phyloP scores from a whole-genome alignment of 2,329 filamentous ascomycete genomes.

The Penicillium sp. region DNA sequence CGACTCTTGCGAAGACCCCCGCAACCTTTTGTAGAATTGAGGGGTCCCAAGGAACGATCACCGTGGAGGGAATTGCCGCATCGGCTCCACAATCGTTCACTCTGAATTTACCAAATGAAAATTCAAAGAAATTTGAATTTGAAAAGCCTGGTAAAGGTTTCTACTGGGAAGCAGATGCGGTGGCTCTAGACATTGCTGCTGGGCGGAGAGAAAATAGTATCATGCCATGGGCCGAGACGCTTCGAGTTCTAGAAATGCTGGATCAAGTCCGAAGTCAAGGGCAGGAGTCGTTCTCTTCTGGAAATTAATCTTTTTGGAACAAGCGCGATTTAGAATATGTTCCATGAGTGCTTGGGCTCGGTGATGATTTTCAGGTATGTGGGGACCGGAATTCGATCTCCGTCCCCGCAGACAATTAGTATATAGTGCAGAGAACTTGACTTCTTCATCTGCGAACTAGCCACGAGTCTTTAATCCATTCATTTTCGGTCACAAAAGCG shows the following conservation, averaged over 20 bases:
- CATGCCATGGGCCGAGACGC: slow-evolving; percentile 54
- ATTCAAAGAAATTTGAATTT: slow-evolving; percentile 17
- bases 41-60: slow-evolving; percentile 25
- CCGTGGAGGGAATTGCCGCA: slow-evolving; percentile 5
- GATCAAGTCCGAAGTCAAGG: slow-evolving; percentile 50
- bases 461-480: too few species aligned
- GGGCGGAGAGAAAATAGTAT: slow-evolving; percentile 43
- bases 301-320: too few species aligned
- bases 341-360: not conserved
- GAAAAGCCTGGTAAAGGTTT: slow-evolving; percentile 30
- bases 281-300: too few species aligned
- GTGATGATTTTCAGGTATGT: not conserved
- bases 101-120: not conserved
- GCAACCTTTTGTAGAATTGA: slow-evolving; percentile 10
- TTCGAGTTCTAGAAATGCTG: slow-evolving; percentile 53
- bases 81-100: slow-evolving; percentile 15
- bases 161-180: slow-evolving; percentile 39
- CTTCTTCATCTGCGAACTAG: too few species aligned
- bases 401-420: not conserved
- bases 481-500: too few species aligned
- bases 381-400: slow-evolving; percentile 11
- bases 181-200: slow-evolving; percentile 35
- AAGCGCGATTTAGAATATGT: too few species aligned
- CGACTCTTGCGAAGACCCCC: slow-evolving; percentile 10
- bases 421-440: slow-evolving; percentile 5